Percentiles rank a stretch among this genome's conserved stretches.
Evolutionary conservation across 1,284 basidiomycete genomes (phyloP).

Genomic region (Fomes fomentarius): DNA sequence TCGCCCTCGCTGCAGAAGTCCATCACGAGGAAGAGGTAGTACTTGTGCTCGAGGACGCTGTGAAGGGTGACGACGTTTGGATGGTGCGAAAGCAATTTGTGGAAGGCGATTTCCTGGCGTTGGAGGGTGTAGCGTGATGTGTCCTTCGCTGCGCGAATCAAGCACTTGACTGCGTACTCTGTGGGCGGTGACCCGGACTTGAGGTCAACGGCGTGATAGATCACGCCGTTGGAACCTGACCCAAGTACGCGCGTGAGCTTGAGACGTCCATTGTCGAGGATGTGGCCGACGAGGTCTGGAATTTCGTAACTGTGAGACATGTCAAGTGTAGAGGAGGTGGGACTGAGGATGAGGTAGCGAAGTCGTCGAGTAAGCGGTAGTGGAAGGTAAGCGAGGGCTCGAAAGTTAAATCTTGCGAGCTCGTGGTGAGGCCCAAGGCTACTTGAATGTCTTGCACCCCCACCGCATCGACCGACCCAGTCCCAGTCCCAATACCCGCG

Average conservation of each 20-base stretch:
- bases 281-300: conserved; percentile 51
- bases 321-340: conserved; percentile 1
- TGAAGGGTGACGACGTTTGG: conserved; percentile 66
- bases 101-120: conserved; percentile 53
- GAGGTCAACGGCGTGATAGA: conserved; percentile 82
- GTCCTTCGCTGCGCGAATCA: conserved; percentile 26
- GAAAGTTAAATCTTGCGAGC: neutral
- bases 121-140: conserved; percentile 45
- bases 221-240: conserved; percentile 90
- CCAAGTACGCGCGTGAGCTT: conserved; percentile 86
- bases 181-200: conserved; percentile 30
- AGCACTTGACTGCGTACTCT: conserved; percentile 37
- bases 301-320: conserved; percentile 23
- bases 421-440: neutral
- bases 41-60: conserved; percentile 56
- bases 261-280: conserved; percentile 76
- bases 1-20: conserved; percentile 56
- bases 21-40: conserved; percentile 65
- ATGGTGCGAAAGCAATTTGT: conserved; percentile 48
- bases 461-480: neutral
- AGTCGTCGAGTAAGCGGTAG: too few relatives aligned
- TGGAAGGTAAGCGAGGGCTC: too few relatives aligned
- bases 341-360: neutral
- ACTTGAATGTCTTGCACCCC: neutral
- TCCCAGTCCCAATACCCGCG: neutral